Base-by-base conservation (phyloP, 495 filamentous ascomycete species). In the Penicillium pancosmium region DNA sequence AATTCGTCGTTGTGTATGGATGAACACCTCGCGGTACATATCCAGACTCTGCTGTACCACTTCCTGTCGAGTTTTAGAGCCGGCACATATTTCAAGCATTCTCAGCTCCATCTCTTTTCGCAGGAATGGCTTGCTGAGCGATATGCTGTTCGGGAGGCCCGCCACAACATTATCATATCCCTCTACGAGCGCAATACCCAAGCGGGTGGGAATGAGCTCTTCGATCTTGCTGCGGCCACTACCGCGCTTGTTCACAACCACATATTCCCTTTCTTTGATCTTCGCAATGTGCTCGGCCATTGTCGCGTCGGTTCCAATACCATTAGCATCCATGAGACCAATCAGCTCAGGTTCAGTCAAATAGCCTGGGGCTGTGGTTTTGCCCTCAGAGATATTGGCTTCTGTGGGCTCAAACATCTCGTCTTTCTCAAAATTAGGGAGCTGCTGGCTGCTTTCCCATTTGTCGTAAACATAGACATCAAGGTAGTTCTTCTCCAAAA, bases 251-350 rank as follows among this genome's bases (percentile, higher is more conserved):
- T 86, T 75, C 3, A 85, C 85, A 44, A 82, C 82, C 23, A 92
- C 92, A 67, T 98, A 98, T 49, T 91, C 77, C 31, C 94, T 79
- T 41, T 93, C 86, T 72, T 97, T 91, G 71, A 98, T 93, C 69
- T 95, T 97, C 44, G 89, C 84, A 67, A 98, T 98, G 69, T 98
- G 94, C 63, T 98, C 94, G 0, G 94, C 93, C 95, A 98, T 98
- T 1, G 94, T 98, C 11, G 94, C 94, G 75, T 98, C 94, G 4
- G 94, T 98, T 15, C 94, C 94, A 64, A 98, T 98, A 11, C 94
- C 94, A 70, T 98, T 98, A 15, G 91, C 93, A 75, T 98, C 95
- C 94, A 98, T 98, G 21, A 98, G 81, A 5, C 88, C 91, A 72
- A 98, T 97, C n/a, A 98, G 79, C 69, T 98, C 94, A 2, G 94